Evolutionary conservation across 2,329 filamentous ascomycete species (phyloP).

Genomic region (Pyrenochaeta sp.): DNA sequence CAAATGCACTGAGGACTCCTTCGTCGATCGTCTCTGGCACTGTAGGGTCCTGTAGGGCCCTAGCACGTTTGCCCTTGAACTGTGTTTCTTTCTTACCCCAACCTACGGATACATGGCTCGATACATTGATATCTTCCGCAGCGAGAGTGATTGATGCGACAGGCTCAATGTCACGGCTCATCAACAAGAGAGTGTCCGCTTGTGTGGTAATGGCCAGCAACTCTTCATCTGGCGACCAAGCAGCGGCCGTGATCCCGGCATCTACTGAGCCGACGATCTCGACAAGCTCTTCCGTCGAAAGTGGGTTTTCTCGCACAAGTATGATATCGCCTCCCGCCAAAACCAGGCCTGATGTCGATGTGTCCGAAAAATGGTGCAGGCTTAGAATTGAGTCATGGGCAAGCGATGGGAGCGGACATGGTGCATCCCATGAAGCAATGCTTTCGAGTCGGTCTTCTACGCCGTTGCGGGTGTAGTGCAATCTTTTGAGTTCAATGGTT

Average conservation of each 20-base stretch:
- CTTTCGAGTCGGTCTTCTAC: slow-evolving; percentile 48
- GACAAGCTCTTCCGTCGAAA: slow-evolving; percentile 75
- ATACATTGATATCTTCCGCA: slow-evolving; percentile 80
- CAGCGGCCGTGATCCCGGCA: slow-evolving; percentile 85
- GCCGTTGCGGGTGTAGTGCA: slow-evolving; percentile 53
- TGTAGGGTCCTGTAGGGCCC: slow-evolving; percentile 88
- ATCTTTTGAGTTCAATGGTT: slow-evolving; percentile 74
- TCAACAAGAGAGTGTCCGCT: slow-evolving; percentile 81
- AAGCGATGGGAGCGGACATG: slow-evolving; percentile 78
- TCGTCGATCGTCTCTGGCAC: slow-evolving; percentile 92
- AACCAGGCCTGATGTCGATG: slow-evolving; percentile 77
- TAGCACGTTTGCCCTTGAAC: slow-evolving; percentile 90
- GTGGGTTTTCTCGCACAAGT: slow-evolving; percentile 76
- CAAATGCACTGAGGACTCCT: slow-evolving; percentile 75
- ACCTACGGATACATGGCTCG: slow-evolving; percentile 92
- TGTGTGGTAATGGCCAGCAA: slow-evolving; percentile 83
- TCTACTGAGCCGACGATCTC: slow-evolving; percentile 96
- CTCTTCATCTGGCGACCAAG: slow-evolving; percentile 96
- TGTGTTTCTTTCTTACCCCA: slow-evolving; percentile 99
- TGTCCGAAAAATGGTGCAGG: slow-evolving; percentile 87
- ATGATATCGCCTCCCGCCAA: slow-evolving; percentile 91
- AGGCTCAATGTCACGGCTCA: slow-evolving; percentile 90
- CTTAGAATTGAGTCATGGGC: slow-evolving; percentile 76
- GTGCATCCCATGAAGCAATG: slow-evolving; percentile 89
- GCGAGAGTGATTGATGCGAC: slow-evolving; percentile 77